A percentile compares a stretch with the other conserved stretches of the same genome.
phyloP scores from a whole-genome alignment of 352 stramenopile genomes.

The Globisporangium cederbergense region DNA sequence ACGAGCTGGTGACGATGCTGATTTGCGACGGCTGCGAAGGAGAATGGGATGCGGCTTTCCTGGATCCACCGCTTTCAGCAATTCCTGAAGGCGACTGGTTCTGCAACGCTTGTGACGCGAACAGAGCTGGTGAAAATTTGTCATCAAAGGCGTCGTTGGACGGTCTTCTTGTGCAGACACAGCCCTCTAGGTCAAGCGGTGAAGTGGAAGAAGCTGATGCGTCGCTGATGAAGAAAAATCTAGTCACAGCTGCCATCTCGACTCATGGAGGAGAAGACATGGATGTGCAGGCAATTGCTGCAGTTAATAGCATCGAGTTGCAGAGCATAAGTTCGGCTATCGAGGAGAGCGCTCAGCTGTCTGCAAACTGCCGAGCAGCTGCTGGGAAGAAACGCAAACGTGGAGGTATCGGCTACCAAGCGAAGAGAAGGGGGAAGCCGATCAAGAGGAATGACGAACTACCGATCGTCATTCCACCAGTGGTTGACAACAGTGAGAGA shows the following conservation, averaged over 20 bases:
- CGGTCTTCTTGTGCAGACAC: not conserved
- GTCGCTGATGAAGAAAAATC: not conserved
- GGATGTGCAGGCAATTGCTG: not conserved
- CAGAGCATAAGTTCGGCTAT: not conserved
- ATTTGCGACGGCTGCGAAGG: constrained; percentile 71
- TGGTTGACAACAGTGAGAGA: not conserved
- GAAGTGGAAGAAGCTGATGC: not conserved
- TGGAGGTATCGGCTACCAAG: constrained; percentile 11
- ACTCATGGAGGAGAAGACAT: not conserved
- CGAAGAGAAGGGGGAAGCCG: constrained; percentile 12
- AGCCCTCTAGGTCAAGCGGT: not conserved
- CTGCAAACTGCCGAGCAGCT: not conserved
- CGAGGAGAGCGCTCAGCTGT: not conserved
- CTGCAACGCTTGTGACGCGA: constrained; percentile 17
- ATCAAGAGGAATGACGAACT: constrained; percentile 2
- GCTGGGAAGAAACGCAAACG: constrained; percentile 32
- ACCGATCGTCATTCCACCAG: not conserved
- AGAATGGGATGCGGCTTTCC: constrained; percentile 46
- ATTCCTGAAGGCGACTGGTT: constrained; percentile 56
- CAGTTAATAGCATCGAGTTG: not conserved
- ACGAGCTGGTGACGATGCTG: constrained; percentile 35
- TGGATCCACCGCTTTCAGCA: constrained; percentile 37
- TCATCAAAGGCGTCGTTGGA: not conserved
- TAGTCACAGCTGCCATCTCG: not conserved
- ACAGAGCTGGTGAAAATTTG: not conserved